phyloP scores from a whole-genome alignment of 176 grass and related monocot genomes.

The Tuctoria greenei region DNA sequence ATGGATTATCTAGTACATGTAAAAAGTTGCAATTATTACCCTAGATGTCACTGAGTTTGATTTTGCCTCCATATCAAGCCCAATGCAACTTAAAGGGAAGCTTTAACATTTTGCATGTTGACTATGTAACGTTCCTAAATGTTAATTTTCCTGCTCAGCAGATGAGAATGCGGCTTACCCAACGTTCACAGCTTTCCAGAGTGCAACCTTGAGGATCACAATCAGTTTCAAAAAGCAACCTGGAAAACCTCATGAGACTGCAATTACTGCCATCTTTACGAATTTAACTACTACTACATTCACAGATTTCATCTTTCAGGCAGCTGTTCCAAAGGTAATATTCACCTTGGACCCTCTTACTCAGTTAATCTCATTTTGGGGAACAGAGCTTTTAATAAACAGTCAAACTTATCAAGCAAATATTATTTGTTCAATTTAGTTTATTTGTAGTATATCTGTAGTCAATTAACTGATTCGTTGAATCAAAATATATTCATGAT shows the following conservation, averaged over 20 bases:
- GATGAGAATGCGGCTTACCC: conserved; percentile 52
- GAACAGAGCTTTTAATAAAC: not conserved
- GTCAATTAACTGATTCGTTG: conserved; percentile 10
- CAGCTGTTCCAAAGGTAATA: conserved; percentile 95
- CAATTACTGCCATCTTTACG: conserved; percentile 68
- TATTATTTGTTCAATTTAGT: not conserved
- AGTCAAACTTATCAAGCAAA: not conserved
- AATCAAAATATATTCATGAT: not conserved
- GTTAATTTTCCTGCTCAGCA: conserved; percentile 39
- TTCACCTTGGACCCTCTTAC: not conserved
- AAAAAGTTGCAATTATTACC: not conserved
- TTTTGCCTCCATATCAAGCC: not conserved
- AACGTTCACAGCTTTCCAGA: conserved; percentile 84
- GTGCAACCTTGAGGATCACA: conserved; percentile 71
- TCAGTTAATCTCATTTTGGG: not conserved
- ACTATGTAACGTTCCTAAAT: not conserved
- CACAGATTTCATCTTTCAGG: conserved; percentile 93
- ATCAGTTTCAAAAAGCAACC: conserved; percentile 80
- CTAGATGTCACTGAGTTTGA: conserved; percentile 8
- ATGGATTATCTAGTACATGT: conserved; percentile 15
- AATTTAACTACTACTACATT: conserved; percentile 77
- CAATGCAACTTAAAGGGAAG: not conserved
- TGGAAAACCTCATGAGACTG: conserved; percentile 78
- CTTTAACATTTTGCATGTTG: not conserved
- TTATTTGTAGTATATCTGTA: conserved; percentile 14